Conservation (phyloP, 495 filamentous ascomycete genomes). For the Neurospora sp. region DNA sequence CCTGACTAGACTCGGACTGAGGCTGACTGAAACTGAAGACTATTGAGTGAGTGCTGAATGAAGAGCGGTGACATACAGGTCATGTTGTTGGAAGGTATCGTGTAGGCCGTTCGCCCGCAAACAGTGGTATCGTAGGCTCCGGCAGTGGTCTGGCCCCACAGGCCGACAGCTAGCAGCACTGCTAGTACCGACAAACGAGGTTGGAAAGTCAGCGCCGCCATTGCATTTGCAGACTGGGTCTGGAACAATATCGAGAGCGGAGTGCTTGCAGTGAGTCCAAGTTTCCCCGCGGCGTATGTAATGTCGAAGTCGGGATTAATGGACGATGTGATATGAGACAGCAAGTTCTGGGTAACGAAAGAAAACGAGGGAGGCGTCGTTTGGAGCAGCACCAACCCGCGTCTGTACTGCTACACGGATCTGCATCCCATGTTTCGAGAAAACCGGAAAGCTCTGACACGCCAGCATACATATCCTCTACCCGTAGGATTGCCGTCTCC, state of each 20-base stretch:
- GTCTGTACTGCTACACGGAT: not conserved
- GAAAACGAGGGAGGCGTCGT: not conserved
- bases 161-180: not conserved
- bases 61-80: conserved; percentile 12
- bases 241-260: not conserved
- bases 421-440: not conserved
- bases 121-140: conserved; percentile 14
- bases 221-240: not conserved
- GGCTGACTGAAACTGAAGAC: not conserved
- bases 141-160: conserved; percentile 7
- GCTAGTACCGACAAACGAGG: not conserved
- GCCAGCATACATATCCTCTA: not conserved
- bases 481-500: not conserved
- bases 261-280: not conserved
- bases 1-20: not conserved
- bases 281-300: not conserved
- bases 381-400: not conserved
- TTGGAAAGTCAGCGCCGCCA: not conserved
- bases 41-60: not conserved
- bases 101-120: conserved; percentile 15
- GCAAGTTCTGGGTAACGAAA: not conserved
- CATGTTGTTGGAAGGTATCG: conserved; percentile 10
- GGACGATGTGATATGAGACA: not conserved
- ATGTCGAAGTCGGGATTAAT: not conserved
- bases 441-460: not conserved